Conservation (phyloP, 192 early-diverging fungal species). For the Coemansia sp. region DNA sequence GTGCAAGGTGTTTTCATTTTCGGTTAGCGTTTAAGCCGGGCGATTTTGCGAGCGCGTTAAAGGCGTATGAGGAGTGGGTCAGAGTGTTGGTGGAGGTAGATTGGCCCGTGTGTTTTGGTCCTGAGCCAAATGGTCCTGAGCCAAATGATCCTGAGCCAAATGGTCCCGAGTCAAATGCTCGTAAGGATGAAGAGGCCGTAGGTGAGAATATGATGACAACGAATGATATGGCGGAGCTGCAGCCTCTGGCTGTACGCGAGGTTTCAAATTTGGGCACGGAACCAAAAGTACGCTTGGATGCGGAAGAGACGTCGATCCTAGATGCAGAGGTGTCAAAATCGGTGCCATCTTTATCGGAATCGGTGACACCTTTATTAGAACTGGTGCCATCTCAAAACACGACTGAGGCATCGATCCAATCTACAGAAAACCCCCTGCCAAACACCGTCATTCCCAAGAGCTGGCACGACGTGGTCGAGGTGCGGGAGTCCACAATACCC, state of each 20-base stretch:
- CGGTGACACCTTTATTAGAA: background rate
- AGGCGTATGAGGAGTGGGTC: conserved; percentile 74
- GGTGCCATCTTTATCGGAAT: too few species aligned
- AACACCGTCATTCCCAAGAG: conserved; percentile 54
- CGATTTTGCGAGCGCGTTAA: conserved; percentile 69
- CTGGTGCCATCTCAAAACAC: background rate
- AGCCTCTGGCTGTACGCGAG: too few species aligned
- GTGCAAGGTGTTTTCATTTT: conserved; percentile 70
- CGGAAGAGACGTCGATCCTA: too few species aligned
- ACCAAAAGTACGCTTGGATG: too few species aligned
- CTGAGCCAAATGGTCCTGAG: background rate
- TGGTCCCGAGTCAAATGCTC: background rate
- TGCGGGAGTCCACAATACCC: conserved; percentile 61
- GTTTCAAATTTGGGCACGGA: too few species aligned
- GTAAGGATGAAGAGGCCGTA: too few species aligned
- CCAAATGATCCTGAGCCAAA: background rate
- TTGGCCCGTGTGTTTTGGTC: conserved; percentile 86
- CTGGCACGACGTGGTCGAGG: conserved; percentile 65
- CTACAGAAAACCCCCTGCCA: background rate
- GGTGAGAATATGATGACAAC: too few species aligned
- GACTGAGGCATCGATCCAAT: background rate
- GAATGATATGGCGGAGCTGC: too few species aligned
- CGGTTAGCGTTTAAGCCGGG: conserved; percentile 77
- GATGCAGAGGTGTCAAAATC: too few species aligned
- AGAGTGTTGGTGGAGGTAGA: conserved; percentile 66